Evolutionary conservation across 495 filamentous ascomycete genomes (phyloP), one percentile per base, ranked within the genome.

Genomic region (Tuber borchii): DNA sequence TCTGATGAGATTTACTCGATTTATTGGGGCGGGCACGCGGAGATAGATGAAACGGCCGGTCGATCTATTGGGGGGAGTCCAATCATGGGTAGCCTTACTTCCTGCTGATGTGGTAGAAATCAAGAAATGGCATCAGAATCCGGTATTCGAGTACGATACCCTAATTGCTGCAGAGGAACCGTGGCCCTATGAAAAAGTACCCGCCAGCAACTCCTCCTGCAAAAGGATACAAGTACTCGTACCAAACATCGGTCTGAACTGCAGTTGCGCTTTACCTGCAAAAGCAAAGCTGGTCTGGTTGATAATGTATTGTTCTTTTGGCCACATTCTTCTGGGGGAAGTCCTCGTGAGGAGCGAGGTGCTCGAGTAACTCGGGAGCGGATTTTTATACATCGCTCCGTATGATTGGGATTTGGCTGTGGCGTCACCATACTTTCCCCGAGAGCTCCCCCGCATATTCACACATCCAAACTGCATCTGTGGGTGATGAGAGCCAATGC

Each of bases 111-210:
- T 65, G 56, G 56, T 65, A 34, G 56, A 17, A 65, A 65, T 34
- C 26, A 65, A 34, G 56, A 34, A 65, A 65, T 65, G 26, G 56
- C 56, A 65, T 65, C 56, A 65, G 56, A 65, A 34, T 65, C 26
- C 56, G 56, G 56, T 34, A 7, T 26, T 65, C 56, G 26, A 65
- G 56, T 34, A 34, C 56, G 26, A 65, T 65, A 34, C 26, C 26
- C 26, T 65, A 79, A 79, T 79, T 73, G 76, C 74, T 79, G 78
- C 78, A 79, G 70, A 73, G 72, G 73, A 61, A 76, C 73, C 78
- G 78, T 79, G 78, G 78, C 73, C 78, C 77, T 79, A 79, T 79
- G 70, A 76, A 69, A 79, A 75, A 70, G 46, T 48, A 51, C 73
- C 73, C 61, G 77, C 78, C 73, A 79, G 70, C 73, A 79, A 79